Evolutionary conservation across 179 eudicot genomes (phyloP), one percentile per base, ranked within the genome.

Genomic region (Nepenthes alata): DNA sequence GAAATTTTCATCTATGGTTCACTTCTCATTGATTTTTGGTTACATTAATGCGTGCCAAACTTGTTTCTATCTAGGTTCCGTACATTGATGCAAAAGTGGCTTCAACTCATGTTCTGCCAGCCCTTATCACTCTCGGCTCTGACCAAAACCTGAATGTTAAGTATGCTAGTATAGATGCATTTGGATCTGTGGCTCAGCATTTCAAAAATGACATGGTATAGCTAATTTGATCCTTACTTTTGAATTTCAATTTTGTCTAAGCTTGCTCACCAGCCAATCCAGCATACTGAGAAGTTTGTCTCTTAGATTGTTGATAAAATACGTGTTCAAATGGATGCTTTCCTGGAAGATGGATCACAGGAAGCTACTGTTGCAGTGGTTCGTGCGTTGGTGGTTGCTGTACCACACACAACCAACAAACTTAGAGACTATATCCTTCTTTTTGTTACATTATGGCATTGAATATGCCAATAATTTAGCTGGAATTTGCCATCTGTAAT

Each of bases 291-390:
- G 25, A 47, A 37, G 60, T 67, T 72, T 15, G 41, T 5, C 49
- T 57, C 50, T 62, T 73, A 93, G 98, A 89, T 93, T 64, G 88
- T 89, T 62, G 98, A 93, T 70, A 93, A 93, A 80, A 93, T 89
- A 76, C 91, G 91, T 57, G 81, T 93, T 59, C 98, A 93, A 82
- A 93, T 93, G 98, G 98, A 93, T 81, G 84, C 98, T 69, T 93
- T 93, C 75, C 90, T 93, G 72, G 98, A 93, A 70, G 98, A 93
- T 79, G 98, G 97, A 66, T 93, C 98, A 61, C 94, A 85, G 71
- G 98, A 89, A 81, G 97, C 97, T 70, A 84, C 88, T 58, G 69
- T 87, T 65, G 89, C 94, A 57, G 98, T 90, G 59, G 77, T 93
- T 60, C 98, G 89, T 73, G 93, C 98, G 70, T 68, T 93, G 76